A percentile compares a stretch with the other conserved stretches of the same genome.
Evolutionary conservation across 345 rosid genomes (phyloP).

Genomic region (Nasturtium officinale): DNA sequence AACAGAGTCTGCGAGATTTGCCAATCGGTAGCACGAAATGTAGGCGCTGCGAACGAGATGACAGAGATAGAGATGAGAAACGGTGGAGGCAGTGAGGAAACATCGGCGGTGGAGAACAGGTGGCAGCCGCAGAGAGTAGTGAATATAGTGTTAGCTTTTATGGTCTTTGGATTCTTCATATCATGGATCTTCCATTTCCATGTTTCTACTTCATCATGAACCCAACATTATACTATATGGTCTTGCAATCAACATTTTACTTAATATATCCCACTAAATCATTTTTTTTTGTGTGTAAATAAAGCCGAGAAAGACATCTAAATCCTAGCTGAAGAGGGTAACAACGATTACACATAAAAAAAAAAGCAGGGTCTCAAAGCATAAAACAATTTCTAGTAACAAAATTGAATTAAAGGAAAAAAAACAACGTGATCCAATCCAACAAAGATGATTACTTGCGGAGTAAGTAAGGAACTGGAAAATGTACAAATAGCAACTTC

Average conservation of each 20-base stretch:
- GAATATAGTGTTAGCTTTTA: slow-evolving; percentile 44
- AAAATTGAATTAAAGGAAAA: background rate
- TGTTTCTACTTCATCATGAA: slow-evolving; percentile 39
- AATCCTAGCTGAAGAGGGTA: background rate
- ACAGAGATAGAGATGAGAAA: slow-evolving; percentile 39
- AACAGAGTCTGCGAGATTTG: slow-evolving; percentile 93
- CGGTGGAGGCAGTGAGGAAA: slow-evolving; percentile 20
- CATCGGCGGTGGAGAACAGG: slow-evolving; percentile 23
- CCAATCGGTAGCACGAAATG: slow-evolving; percentile 71
- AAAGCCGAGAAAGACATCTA: background rate
- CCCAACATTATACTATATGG: background rate
- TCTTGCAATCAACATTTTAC: background rate
- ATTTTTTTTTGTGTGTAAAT: no score
- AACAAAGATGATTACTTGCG: slow-evolving; percentile 37
- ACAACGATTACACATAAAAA: background rate
- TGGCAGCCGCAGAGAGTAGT: slow-evolving; percentile 74
- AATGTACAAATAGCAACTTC: slow-evolving; percentile 29
- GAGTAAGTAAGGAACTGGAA: slow-evolving; percentile 25
- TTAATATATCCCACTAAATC: no score
- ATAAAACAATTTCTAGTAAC: slow-evolving; percentile 1
- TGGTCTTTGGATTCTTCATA: slow-evolving; percentile 43
- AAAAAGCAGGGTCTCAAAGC: slow-evolving; percentile 2
- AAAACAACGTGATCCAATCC: slow-evolving; percentile 21
- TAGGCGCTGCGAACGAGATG: slow-evolving; percentile 56
- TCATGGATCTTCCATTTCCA: slow-evolving; percentile 46